Evolutionary conservation across 148 eudicot species (phyloP), one percentile per base, ranked within the genome.

Genomic region (Bassia scoparia): DNA sequence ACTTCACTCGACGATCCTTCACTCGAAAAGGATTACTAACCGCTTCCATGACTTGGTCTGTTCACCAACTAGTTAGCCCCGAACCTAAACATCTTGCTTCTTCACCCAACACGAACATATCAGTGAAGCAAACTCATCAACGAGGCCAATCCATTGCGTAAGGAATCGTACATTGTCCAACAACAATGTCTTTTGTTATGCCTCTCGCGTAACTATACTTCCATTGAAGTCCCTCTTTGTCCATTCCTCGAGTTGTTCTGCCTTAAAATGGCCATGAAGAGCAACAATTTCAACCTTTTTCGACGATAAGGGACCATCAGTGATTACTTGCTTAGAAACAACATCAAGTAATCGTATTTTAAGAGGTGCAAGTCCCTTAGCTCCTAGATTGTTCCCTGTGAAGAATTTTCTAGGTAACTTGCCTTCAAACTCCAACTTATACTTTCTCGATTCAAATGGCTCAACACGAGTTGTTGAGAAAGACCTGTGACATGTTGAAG

Each of bases 191-290:
- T 82, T 71, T 84, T 89, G 31, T 88, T 87, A 56, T 76, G 80
- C 61, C 93, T 81, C 44, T 78, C 84, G 53, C n/a, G 61, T 77
- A 27, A 89, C 84, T 61, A 82, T 67, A 61, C 84, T 84, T 33
- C 53, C 76, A 61, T 46, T 75, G 74, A 87, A 89, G 24, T 84
- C 90, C 30, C 79, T 84, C 75, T 69, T 37, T 13, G 84, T 81
- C 90, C 93, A 87, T 70, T 75, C 60, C 7, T 77, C 84, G 50
- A 68, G 66, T 33, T 77, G 87, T 74, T 82, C 83, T 18, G 78
- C 75, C 72, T 85, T 84, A 75, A 87, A 87, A 71, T 89, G 86
- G 26, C 93, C 93, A 26, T 82, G 82, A 46, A 89, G 84, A 76
- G 76, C 93, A 5, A 86, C 82, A 65, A 82, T 77, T 68, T 87